phyloP scores from a whole-genome alignment of 169 alveolate species.

The Babesia microti region DNA sequence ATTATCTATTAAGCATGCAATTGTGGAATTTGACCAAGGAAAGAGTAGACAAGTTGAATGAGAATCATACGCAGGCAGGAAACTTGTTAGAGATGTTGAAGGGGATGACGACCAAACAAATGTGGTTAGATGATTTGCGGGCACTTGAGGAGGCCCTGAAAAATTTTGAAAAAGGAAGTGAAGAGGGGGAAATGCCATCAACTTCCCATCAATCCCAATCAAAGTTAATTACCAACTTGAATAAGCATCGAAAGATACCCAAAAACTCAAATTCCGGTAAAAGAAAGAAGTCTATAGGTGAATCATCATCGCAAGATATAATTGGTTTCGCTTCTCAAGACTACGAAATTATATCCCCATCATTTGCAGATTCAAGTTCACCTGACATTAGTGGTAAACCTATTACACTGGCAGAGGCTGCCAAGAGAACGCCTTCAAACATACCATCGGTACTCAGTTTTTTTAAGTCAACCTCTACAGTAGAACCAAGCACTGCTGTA shows the following conservation, averaged over 20 bases:
- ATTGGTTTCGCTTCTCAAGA: constrained; percentile 30
- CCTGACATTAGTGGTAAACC: too few species aligned
- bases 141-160: constrained; percentile 47
- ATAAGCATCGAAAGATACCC: too few species aligned
- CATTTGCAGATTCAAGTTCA: too few species aligned
- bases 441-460: background rate
- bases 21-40: constrained; percentile 88
- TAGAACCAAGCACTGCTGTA: background rate
- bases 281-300: constrained; percentile 21
- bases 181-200: constrained; percentile 9
- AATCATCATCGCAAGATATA: constrained; percentile 19
- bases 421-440: background rate
- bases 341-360: constrained; percentile 10
- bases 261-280: constrained; percentile 16
- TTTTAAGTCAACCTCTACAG: background rate
- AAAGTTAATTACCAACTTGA: too few species aligned
- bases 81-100: constrained; percentile 38
- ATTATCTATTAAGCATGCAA: constrained; percentile 89
- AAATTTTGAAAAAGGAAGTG: constrained; percentile 23
- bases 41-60: constrained; percentile 75
- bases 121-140: constrained; percentile 59
- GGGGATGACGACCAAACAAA: constrained; percentile 48
- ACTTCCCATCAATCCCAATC: too few species aligned
- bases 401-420: constrained; percentile 5
- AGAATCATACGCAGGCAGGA: constrained; percentile 44